Evolutionary conservation across 306 rosid genomes (phyloP).

Genomic region (apple (Malus domestica)): ASM211411v1 NC_041802.1:26529501-26530000

Average conservation of each 20-base stretch:
- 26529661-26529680: conserved; percentile 47
- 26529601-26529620: conserved; percentile 81
- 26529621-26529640: conserved; percentile 76
- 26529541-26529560: background rate
- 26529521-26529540: background rate
- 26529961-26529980: conserved; percentile 84
- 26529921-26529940: conserved; percentile 72
- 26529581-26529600: background rate
- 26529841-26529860: conserved; percentile 95
- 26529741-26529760: conserved; percentile 32
- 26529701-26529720: conserved; percentile 43
- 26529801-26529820: conserved; percentile 77
- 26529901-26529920: conserved; percentile 94
- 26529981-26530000: conserved; percentile 20
- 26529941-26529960: conserved; percentile 72
- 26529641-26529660: conserved; percentile 54
- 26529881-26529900: conserved; percentile 64
- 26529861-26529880: conserved; percentile 67
- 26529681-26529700: conserved; percentile 46
- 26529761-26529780: conserved; percentile 25
- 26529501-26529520: no score
- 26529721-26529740: conserved; percentile 26
- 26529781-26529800: conserved; percentile 51
- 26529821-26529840: conserved; percentile 81
- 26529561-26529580: background rate